A percentile compares a stretch with the other conserved stretches of the same genome.
Conservation (phyloP, 192 early-diverging fungal genomes). For the Irineochytrium annulatum region DNA sequence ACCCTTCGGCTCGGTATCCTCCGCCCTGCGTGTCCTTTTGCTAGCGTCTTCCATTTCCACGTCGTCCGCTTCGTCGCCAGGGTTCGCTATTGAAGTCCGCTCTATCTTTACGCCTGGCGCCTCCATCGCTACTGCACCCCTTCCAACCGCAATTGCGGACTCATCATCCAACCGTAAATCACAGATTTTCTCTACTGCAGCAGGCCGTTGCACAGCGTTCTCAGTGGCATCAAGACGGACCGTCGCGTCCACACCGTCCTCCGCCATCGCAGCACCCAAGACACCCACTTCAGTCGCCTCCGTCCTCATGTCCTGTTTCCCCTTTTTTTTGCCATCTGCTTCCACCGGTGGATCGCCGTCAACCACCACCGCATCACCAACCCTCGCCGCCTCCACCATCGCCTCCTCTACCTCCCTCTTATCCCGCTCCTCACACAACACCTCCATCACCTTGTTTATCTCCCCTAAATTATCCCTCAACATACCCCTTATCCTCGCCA, state of each 20-base stretch:
- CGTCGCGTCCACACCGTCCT: too few relatives aligned
- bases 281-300: too few relatives aligned
- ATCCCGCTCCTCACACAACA: neutral
- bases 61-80: neutral
- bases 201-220: too few relatives aligned
- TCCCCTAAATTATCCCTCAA: neutral
- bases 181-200: too few relatives aligned
- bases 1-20: conserved; percentile 7
- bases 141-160: neutral
- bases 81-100: conserved; percentile 3
- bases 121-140: neutral
- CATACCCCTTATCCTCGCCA: neutral
- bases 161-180: neutral
- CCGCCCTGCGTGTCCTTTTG: conserved; percentile 6
- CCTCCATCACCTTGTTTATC: neutral
- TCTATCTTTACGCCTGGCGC: neutral
- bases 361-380: too few relatives aligned
- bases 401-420: neutral
- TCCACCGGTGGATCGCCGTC: too few relatives aligned
- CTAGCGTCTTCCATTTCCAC: conserved; percentile 5
- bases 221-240: too few relatives aligned
- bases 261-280: too few relatives aligned
- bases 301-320: too few relatives aligned
- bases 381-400: neutral
- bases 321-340: too few relatives aligned